Evolutionary conservation across 2,329 filamentous ascomycete genomes (phyloP), one percentile per base, ranked within the genome.

Genomic region (Cladorrhinum sp.): DNA sequence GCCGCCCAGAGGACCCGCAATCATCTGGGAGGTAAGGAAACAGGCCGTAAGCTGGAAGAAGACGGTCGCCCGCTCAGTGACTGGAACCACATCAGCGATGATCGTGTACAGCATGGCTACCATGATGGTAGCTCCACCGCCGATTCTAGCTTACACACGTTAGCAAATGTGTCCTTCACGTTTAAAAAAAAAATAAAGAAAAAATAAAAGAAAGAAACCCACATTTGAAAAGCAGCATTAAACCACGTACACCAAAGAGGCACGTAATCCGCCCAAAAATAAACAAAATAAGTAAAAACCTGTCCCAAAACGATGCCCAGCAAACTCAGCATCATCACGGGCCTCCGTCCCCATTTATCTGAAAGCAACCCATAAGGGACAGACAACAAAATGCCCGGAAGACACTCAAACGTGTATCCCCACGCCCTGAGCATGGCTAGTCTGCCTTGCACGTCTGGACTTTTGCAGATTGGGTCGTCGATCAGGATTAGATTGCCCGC

Each of bases 401-500:
- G 68, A 60, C 77, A 76, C 33, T 82, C 76, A 28, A 82, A 72
- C 1, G 79, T 76, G 20, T 71, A 64, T 49, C 72, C 66, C 75
- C 79, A 81, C 0, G 81, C 82, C 46, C 75, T 74, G 18, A 86
- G 71, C 74, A 80, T 78, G 12, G 83, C 81, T 49, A 86, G 72
- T 20, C 77, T 75, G 24, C 77, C 74, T 65, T 86, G 82, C 0
- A 86, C 80, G 2, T 73, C 70, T 0, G 73, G 68, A 2, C 70
- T 69, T 67, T 86, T 85, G 72, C 83, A 86, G 5, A 68, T 68
- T 18, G 75, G 72, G 50, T 73, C 68, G 59, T 83, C 80, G 1
- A 71, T 23, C 10, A 69, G 62, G 4, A 63, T 18, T 0, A 63
- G 2, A 2, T 55, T 51, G 16, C 62, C 55, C 6, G 58, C 53